These are phyloP conservation scores for Aphanomyces invadans DNA, from an alignment of 352 stramenopile genomes.

Conservation along the genomic window DNA sequence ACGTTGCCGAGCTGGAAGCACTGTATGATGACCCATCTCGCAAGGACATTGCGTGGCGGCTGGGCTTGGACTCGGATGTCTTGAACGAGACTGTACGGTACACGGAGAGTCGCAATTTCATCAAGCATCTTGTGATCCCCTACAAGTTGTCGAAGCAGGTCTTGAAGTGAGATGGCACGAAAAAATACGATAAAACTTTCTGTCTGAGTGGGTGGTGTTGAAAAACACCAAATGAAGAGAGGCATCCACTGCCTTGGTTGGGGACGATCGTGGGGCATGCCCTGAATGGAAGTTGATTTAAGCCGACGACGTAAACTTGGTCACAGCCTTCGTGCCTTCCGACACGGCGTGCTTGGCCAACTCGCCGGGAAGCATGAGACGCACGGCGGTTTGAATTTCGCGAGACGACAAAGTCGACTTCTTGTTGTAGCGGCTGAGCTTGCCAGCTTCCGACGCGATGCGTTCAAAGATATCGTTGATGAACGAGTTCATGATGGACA, in stretches of 20 bases:
- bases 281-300: constrained; percentile 33
- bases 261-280: not conserved
- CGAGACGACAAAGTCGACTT: constrained; percentile 95
- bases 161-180: not conserved
- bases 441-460: constrained; percentile 93
- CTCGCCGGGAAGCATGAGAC: constrained; percentile 93
- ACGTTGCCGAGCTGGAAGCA: constrained; percentile 59
- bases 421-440: constrained; percentile 97
- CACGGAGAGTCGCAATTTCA: constrained; percentile 79
- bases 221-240: constrained; percentile 63
- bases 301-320: constrained; percentile 85
- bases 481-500: constrained; percentile 99
- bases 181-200: constrained; percentile 6
- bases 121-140: constrained; percentile 73
- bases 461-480: constrained; percentile 99
- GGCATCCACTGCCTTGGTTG: constrained; percentile 7
- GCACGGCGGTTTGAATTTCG: constrained; percentile 96
- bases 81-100: constrained; percentile 70
- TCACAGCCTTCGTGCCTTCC: constrained; percentile 95
- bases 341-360: constrained; percentile 96
- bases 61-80: constrained; percentile 69
- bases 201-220: constrained; percentile 55
- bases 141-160: constrained; percentile 36
- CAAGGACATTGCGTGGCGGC: constrained; percentile 69
- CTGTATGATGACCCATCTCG: constrained; percentile 59